Percentiles rank a stretch among this genome's conserved stretches.
phyloP scores from a whole-genome alignment of 2,329 filamentous ascomycete genomes.

The Teratosphaeria destructans region DNA sequence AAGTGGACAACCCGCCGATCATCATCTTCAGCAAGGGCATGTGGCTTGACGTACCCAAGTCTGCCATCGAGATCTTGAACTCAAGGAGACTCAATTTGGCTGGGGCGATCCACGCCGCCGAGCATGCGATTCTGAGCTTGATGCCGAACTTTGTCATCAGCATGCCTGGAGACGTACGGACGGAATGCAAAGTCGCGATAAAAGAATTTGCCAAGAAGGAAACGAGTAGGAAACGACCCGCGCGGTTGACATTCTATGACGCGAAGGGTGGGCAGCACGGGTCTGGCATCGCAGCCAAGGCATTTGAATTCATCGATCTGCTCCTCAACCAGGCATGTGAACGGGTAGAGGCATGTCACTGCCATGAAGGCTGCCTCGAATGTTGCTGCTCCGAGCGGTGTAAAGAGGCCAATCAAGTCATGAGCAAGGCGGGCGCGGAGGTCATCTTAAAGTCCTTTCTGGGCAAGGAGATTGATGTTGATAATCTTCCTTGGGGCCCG shows the following conservation, averaged over 20 bases:
- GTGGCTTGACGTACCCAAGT: conserved; percentile 85
- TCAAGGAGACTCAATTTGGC: conserved; percentile 66
- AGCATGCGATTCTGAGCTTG: conserved; percentile 78
- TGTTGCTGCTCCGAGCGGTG: conserved; percentile 81
- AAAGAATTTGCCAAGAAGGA: conserved; percentile 75
- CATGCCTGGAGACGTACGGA: conserved; percentile 82
- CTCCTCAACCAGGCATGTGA: conserved; percentile 66
- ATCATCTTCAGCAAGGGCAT: conserved; percentile 77
- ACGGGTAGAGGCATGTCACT: conserved; percentile 66
- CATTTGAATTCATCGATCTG: conserved; percentile 82
- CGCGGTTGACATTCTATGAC: conserved; percentile 86
- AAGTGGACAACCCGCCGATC: conserved; percentile 88
- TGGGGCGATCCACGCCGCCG: conserved; percentile 85
- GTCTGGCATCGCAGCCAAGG: conserved; percentile 79
- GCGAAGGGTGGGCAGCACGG: conserved; percentile 78
- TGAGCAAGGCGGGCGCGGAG: conserved; percentile 80
- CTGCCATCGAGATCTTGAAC: conserved; percentile 68
- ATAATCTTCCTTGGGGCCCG: conserved; percentile 74
- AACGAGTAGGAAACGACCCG: conserved; percentile 68
- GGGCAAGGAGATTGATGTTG: conserved; percentile 68
- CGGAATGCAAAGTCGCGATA: conserved; percentile 79
- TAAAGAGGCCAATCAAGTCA: conserved; percentile 77
- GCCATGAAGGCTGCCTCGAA: conserved; percentile 72
- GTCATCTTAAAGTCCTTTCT: conserved; percentile 72
- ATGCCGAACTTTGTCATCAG: conserved; percentile 86